A percentile compares a stretch with the other conserved stretches of the same genome.
phyloP scores from a whole-genome alignment of 2,329 filamentous ascomycete species.

The Phialophora tarda region DNA sequence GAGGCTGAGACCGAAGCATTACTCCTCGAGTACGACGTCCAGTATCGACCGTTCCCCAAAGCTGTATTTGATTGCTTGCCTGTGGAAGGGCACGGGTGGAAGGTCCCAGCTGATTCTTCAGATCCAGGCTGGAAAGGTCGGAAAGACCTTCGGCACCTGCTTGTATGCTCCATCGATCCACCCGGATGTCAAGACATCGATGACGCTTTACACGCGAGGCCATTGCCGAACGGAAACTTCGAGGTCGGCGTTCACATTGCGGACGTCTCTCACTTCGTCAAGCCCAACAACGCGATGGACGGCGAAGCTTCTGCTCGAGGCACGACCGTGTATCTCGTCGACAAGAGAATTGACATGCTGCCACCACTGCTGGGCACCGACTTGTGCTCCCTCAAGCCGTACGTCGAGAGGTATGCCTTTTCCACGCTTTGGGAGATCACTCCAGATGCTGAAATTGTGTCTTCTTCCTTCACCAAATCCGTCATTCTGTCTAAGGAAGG shows the following conservation, averaged over 20 bases:
- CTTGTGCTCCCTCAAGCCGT: slow-evolving; percentile 93
- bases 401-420: slow-evolving; percentile 92
- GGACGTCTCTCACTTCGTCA: slow-evolving; percentile 98
- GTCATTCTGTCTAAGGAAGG: slow-evolving; percentile 96
- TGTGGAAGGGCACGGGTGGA: slow-evolving; percentile 90
- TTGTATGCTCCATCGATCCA: slow-evolving; percentile 97
- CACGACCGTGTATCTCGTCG: slow-evolving; percentile 95
- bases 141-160: slow-evolving; percentile 79
- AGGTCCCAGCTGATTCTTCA: slow-evolving; percentile 76
- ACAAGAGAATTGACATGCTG: slow-evolving; percentile 99
- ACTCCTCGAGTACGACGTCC: slow-evolving; percentile 92
- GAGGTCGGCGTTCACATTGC: slow-evolving; percentile 98
- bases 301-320: slow-evolving; percentile 90
- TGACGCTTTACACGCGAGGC: slow-evolving; percentile 87
- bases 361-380: slow-evolving; percentile 95
- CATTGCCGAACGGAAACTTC: slow-evolving; percentile 87
- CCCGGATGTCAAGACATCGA: slow-evolving; percentile 97
- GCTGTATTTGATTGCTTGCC: slow-evolving; percentile 93
- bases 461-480: slow-evolving; percentile 90
- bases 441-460: slow-evolving; percentile 81
- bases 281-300: slow-evolving; percentile 97
- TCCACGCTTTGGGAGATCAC: slow-evolving; percentile 89
- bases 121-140: slow-evolving; percentile 87
- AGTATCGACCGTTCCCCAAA: slow-evolving; percentile 96
- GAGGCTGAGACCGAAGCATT: slow-evolving; percentile 97